Evolutionary conservation across 2,329 filamentous ascomycete species (phyloP).

Genomic region (Trichophyton schoenleinii): DNA sequence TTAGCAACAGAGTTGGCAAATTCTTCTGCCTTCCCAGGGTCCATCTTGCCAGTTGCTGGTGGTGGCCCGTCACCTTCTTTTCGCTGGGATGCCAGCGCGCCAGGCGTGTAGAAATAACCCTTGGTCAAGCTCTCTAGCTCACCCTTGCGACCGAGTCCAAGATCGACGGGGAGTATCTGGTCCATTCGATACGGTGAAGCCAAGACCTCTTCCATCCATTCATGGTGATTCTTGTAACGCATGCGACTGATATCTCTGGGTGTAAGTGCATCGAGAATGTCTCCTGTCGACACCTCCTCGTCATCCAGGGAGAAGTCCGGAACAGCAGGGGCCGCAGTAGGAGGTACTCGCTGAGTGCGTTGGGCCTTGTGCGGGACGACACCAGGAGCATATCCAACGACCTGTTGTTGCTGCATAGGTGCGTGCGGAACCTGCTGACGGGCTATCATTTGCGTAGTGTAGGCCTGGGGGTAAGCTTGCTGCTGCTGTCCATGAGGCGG

Average conservation of each 20-base stretch:
- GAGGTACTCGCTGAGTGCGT: constrained; percentile 34
- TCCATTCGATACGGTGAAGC: constrained; percentile 76
- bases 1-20: constrained; percentile 68
- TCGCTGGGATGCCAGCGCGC: constrained; percentile 17
- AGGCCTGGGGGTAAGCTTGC: constrained; percentile 40
- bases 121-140: constrained; percentile 70
- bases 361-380: constrained; percentile 23
- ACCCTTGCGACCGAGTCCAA: constrained; percentile 74
- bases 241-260: constrained; percentile 78
- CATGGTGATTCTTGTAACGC: constrained; percentile 87
- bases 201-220: constrained; percentile 98
- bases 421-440: constrained; percentile 26
- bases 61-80: constrained; percentile 19
- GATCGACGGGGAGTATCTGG: constrained; percentile 75
- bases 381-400: constrained; percentile 13
- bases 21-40: constrained; percentile 64
- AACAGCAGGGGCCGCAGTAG: constrained; percentile 23
- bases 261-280: constrained; percentile 79
- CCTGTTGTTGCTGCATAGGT: constrained; percentile 15
- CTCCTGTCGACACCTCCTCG: constrained; percentile 74
- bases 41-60: constrained; percentile 48
- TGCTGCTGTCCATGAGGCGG: constrained; percentile 40
- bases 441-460: constrained; percentile 24
- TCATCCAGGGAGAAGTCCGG: constrained; percentile 54
- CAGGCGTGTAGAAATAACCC: constrained; percentile 62